Conservation (phyloP, 768 basidiomycete species). For the Mrakia frigida region DNA sequence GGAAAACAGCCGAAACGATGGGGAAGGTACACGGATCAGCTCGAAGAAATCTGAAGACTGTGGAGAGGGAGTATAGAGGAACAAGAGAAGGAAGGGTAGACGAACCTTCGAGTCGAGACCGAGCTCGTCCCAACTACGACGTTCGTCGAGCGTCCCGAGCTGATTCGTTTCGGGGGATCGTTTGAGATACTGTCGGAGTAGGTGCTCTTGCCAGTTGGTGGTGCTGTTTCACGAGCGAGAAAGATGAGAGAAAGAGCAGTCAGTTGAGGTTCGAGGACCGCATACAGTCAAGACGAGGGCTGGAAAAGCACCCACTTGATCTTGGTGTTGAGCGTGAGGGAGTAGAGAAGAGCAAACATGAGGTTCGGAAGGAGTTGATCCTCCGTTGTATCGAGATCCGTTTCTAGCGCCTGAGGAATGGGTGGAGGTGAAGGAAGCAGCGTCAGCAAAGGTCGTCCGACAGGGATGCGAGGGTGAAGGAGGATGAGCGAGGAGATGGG, state of each 20-base stretch:
- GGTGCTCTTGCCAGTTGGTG: constrained; percentile 70
- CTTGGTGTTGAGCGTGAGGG: constrained; percentile 74
- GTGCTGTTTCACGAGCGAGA: constrained; percentile 49
- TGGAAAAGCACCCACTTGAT: constrained; percentile 55
- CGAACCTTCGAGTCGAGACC: constrained; percentile 68
- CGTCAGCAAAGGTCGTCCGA: background rate
- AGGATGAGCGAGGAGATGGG: background rate
- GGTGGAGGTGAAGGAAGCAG: background rate
- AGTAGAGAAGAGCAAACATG: constrained; percentile 67
- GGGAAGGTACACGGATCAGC: background rate
- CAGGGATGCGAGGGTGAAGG: background rate
- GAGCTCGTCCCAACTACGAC: constrained; percentile 58
- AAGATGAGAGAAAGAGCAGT: background rate
- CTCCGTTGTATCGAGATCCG: constrained; percentile 53
- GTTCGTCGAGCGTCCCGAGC: constrained; percentile 58
- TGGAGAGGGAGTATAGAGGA: background rate
- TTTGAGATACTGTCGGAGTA: constrained; percentile 71
- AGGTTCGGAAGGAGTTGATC: constrained; percentile 52
- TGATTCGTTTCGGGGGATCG: constrained; percentile 67
- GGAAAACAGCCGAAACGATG: background rate
- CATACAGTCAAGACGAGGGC: constrained; percentile 18
- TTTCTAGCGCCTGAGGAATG: constrained; percentile 62
- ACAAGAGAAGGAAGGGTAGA: constrained; percentile 60
- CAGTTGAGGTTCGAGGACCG: constrained; percentile 35
- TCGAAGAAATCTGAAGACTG: background rate